Base-by-base conservation (phyloP, 805 yeast genomes). In the Pichia pseudocactophila region DNA sequence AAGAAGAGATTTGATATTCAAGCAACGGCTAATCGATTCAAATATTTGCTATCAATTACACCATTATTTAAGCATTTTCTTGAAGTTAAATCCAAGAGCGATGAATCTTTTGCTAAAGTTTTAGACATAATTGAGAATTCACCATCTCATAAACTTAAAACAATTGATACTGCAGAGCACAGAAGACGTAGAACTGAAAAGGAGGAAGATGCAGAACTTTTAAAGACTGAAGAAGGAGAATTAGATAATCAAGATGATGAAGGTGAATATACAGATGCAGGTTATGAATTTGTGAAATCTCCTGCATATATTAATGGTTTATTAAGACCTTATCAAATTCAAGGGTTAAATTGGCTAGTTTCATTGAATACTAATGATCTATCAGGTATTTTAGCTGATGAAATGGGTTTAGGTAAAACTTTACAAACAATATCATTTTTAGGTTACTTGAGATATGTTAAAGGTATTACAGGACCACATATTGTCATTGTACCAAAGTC, bases 321-420 rank as follows among this genome's bases (percentile, higher is more conserved):
- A 33, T 59, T 83, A 44, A 71, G 94, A 53, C 79, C 82, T 3
- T 83, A 83, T 56, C 94, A 83, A 61, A 70, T 83, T 48, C 88
- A 80, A 58, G 94, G 92, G 48, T 65, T 83, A 47, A 83, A 83
- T 58, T 83, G 94, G 94, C 63, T 83, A 51, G 73, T 82, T 12
- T 70, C 82, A 1, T 61, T 83, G 45, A 75, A 79, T 52, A 81
- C 77, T 48, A 81, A 80, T 62, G 74, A 76, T 46, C 63, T 83
- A 36, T 74, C 83, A 1, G 92, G 92, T 46, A 82, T 83, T 19
- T 66, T 83, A 45, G 92, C 92, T 1, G 92, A 83, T 61, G 92
- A 83, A 62, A 83, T 83, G 92, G 92, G 92, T 2, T 63, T 83
- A 47, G 92, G 92, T 51, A 83, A 83, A 57, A 83, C 92, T 3